Evolutionary conservation across 148 eudicot genomes (phyloP).

Genomic region (Bassia scoparia): DNA sequence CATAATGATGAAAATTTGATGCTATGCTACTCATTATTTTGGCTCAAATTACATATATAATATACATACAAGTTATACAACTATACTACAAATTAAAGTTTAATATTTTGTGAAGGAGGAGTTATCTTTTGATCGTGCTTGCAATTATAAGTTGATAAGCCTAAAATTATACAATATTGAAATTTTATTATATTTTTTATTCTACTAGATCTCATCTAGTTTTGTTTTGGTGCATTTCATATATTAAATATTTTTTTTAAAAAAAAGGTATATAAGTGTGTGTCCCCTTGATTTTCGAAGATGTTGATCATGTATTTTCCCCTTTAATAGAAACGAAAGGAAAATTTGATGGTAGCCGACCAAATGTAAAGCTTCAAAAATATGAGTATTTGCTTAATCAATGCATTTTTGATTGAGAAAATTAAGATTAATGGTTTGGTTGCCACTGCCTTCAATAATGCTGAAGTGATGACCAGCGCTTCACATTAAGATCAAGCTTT

Average conservation of each 20-base stretch:
- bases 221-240: neutral
- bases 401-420: too few species aligned
- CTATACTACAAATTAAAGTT: too few species aligned
- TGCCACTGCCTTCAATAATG: too few species aligned
- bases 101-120: neutral
- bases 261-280: neutral
- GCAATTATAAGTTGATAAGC: neutral
- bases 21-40: neutral
- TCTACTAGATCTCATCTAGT: neutral
- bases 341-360: too few species aligned
- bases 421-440: too few species aligned
- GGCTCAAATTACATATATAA: neutral
- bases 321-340: too few species aligned
- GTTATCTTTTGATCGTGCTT: conserved; percentile 7
- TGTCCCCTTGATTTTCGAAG: conserved; percentile 9
- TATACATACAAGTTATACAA: neutral
- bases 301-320: neutral
- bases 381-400: too few species aligned
- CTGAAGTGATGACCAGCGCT: too few species aligned
- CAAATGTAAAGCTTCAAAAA: too few species aligned
- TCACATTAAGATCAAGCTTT: too few species aligned
- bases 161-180: neutral
- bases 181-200: neutral
- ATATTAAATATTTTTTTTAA: neutral
- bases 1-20: neutral